Conservation (phyloP, 2,329 filamentous ascomycete species). For the Phaeosphaeriaceae sp. region DNA sequence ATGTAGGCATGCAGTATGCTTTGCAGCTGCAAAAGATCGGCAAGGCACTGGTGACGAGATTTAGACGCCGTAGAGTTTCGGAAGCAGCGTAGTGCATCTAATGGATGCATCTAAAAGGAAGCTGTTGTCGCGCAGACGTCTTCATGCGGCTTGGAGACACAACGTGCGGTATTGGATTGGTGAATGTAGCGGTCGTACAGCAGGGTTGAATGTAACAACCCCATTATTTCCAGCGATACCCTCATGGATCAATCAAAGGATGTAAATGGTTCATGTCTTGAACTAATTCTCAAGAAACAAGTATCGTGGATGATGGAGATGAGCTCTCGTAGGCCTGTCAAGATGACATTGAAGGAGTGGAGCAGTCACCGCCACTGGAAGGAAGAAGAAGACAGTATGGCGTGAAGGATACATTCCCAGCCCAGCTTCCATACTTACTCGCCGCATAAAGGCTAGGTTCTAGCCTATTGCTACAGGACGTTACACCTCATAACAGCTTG, state of each 20-base stretch:
- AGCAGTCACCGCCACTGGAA: slow-evolving; percentile 14
- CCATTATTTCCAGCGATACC: slow-evolving; percentile 19
- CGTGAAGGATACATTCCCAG: slow-evolving; percentile 1
- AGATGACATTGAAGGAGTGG: slow-evolving; percentile 11
- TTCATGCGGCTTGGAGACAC: slow-evolving; percentile 29
- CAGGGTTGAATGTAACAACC: slow-evolving; percentile 42
- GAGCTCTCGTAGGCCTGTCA: slow-evolving; percentile 3
- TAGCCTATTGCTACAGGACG: slow-evolving; percentile 10
- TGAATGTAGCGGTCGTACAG: slow-evolving; percentile 33
- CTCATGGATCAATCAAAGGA: slow-evolving; percentile 19
- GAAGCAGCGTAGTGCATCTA: slow-evolving; percentile 36
- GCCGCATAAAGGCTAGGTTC: slow-evolving; percentile 4
- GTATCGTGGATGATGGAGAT: slow-evolving; percentile 2
- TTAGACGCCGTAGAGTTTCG: slow-evolving; percentile 27
- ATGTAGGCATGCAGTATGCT: slow-evolving; percentile 35
- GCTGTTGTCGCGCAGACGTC: slow-evolving; percentile 36
- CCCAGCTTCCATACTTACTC: slow-evolving; percentile 8
- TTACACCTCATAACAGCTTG: slow-evolving; percentile 29
- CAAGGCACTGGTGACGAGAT: slow-evolving; percentile 22
- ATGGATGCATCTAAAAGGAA: slow-evolving; percentile 37
- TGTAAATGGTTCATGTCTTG: slow-evolving; percentile 19
- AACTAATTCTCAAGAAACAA: slow-evolving; percentile 9
- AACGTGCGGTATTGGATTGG: slow-evolving; percentile 27
- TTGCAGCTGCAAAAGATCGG: slow-evolving; percentile 20
- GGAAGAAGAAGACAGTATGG: slow-evolving; percentile 2